A percentile compares a stretch with the other conserved stretches of the same genome.
Evolutionary conservation across 2,329 filamentous ascomycete species (phyloP).

Genomic region (Fusarium globosum): DNA sequence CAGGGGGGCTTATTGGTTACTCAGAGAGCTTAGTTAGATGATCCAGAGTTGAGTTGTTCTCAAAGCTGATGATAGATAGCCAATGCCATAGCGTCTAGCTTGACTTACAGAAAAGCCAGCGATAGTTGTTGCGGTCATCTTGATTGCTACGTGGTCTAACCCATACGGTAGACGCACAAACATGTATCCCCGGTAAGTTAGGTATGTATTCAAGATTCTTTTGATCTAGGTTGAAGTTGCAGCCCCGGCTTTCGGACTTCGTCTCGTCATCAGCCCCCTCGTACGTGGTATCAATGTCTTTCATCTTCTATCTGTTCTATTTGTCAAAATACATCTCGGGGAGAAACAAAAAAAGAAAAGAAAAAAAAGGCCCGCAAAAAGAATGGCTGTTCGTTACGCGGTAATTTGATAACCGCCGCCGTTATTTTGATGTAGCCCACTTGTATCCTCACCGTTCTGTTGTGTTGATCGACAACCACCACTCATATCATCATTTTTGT

Average conservation of each 20-base stretch:
- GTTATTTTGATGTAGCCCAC: constrained; percentile 7
- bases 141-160: neutral
- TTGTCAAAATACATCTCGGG: constrained; percentile 4
- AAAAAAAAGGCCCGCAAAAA: neutral
- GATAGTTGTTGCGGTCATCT: neutral
- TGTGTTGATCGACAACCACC: constrained; percentile 15
- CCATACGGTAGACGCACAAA: neutral
- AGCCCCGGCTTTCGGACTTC: neutral
- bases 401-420: constrained; percentile 14
- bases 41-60: neutral
- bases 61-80: neutral
- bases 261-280: constrained; percentile 24
- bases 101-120: neutral
- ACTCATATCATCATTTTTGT: constrained; percentile 20
- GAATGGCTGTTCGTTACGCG: constrained; percentile 15
- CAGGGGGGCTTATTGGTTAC: neutral
- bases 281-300: constrained; percentile 35
- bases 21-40: neutral
- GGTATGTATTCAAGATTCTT: neutral
- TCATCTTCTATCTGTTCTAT: neutral
- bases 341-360: neutral
- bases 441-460: constrained; percentile 17
- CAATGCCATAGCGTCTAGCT: neutral
- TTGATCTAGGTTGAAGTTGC: neutral
- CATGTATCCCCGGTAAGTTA: neutral